Percentiles rank a stretch among this genome's conserved stretches.
phyloP scores from a whole-genome alignment of 257 asterid genomes.

The Ballota nigra region DNA sequence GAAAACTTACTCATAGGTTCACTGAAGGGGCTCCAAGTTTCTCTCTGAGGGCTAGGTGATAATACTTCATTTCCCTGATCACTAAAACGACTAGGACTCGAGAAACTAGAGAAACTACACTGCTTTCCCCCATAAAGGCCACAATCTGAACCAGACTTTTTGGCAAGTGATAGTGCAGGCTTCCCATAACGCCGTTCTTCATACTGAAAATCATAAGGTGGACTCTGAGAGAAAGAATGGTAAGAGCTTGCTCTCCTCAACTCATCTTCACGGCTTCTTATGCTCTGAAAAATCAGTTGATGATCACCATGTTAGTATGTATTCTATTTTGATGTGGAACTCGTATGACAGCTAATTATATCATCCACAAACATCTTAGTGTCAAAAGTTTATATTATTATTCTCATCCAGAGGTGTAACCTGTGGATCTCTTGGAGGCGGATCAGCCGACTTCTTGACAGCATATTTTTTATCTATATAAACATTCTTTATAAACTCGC shows the following conservation, averaged over 20 bases:
- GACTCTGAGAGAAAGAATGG: constrained; percentile 88
- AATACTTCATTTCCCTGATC: constrained; percentile 41
- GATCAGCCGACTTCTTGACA: constrained; percentile 46
- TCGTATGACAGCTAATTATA: constrained; percentile 9
- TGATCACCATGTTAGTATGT: constrained; percentile 28
- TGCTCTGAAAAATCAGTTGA: constrained; percentile 42
- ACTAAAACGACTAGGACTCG: constrained; percentile 64
- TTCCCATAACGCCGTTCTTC: constrained; percentile 87
- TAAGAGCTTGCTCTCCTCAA: constrained; percentile 81
- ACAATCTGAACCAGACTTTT: constrained; percentile 82
- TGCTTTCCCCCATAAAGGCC: constrained; percentile 65
- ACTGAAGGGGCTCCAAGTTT: constrained; percentile 57
- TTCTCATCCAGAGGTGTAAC: constrained; percentile 35
- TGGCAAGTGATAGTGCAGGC: constrained; percentile 48
- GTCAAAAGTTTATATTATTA: constrained; percentile 6
- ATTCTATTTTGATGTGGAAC: constrained; percentile 10
- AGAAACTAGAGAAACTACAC: constrained; percentile 64
- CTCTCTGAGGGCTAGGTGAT: constrained; percentile 58
- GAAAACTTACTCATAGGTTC: constrained; percentile 50
- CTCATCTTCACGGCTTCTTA: constrained; percentile 57
- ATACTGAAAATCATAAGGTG: constrained; percentile 88
- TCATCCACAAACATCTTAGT: constrained; percentile 17
- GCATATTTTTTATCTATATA: constrained; percentile 57
- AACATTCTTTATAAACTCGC: constrained; percentile 68
- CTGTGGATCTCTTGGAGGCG: constrained; percentile 78